Base-by-base conservation (phyloP, 768 basidiomycete species). In the Epithele typhae region DNA sequence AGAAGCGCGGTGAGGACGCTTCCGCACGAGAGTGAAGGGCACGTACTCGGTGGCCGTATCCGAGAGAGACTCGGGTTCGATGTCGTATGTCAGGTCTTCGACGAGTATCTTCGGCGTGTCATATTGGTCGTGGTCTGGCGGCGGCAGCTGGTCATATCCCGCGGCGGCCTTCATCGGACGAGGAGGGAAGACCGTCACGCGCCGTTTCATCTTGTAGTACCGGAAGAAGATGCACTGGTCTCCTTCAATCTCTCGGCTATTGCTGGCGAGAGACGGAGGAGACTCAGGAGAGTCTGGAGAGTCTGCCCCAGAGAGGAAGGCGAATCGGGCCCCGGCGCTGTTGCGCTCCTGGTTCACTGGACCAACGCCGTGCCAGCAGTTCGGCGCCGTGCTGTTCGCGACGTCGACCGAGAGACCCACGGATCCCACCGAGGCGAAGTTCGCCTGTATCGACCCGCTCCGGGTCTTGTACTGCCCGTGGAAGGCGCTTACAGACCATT, bases 1-100 rank as follows among this genome's bases (percentile, higher is more conserved):
- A 15, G 33, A 42, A 34, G 27, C 17, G 37, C 19, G 1, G 56
- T 65, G 54, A 51, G 69, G 68, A n/a, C 70, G 71, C 49, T 36
- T 19, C 15, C 8, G 18, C n/a, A n/a, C 12, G 9, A 14, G 17
- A n/a, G n/a, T n/a, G 15, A n/a, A 6, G 35, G 6, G 35, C 35
- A n/a, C 35, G 7, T n/a, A 36, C 12, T n/a, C n/a, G 6, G 35
- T 7, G n/a, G n/a, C 35, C 12, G 17, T 17, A 6, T 6, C 18
- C 8, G 18, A 9, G 15, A 36, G 9, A 36, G 7, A 17, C 15
- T 14, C 35, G 6, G 12, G 35, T 19, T 8, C 35, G 6, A 36
- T 6, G 18, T 6, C n/a, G 35, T 36, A 30, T 30, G n/a, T 14
- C 27, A 30, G 27, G 15, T 19, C 17, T n/a, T 8, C 35, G 7